Conservation (phyloP, 2,329 filamentous ascomycete species). For the Ophiostoma sp. region DNA sequence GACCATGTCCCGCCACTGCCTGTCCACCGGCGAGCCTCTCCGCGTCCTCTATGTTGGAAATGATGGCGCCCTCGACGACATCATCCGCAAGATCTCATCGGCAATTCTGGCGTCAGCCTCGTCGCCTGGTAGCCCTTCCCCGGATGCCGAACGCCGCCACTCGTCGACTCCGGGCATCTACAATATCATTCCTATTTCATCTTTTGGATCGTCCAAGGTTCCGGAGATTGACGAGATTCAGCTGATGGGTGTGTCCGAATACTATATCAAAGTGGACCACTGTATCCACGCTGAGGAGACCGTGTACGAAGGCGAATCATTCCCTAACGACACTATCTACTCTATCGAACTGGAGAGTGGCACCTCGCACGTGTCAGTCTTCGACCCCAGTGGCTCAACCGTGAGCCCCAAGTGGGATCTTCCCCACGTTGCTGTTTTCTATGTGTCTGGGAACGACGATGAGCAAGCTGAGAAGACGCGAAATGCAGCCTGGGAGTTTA, state of each 20-base stretch:
- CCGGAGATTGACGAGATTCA: conserved; percentile 47
- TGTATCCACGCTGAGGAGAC: conserved; percentile 45
- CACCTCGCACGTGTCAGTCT: conserved; percentile 41
- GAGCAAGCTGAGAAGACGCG: conserved; percentile 42
- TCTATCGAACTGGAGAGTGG: conserved; percentile 45
- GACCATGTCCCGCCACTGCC: conserved; percentile 49
- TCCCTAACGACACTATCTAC: conserved; percentile 38
- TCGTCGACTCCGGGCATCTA: conserved; percentile 38
- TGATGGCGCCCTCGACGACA: conserved; percentile 42
- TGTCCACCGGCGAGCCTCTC: conserved; percentile 49
- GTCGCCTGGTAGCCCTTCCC: not conserved
- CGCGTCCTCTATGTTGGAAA: conserved; percentile 52
- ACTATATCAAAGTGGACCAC: conserved; percentile 53
- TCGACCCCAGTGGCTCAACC: conserved; percentile 40
- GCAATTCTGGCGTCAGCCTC: conserved; percentile 47
- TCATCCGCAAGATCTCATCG: conserved; percentile 50
- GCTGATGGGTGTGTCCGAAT: conserved; percentile 52
- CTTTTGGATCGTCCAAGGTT: conserved; percentile 47
- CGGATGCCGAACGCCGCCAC: not conserved
- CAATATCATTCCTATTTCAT: conserved; percentile 53
- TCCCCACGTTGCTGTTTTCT: conserved; percentile 53
- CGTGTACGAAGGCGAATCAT: conserved; percentile 31
- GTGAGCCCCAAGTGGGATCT: conserved; percentile 48
- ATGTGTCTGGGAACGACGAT: conserved; percentile 47
- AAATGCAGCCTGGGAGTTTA: conserved; percentile 47